Evolutionary conservation across 257 asterid species (phyloP).

Genomic region (Verbena officinalis): DNA sequence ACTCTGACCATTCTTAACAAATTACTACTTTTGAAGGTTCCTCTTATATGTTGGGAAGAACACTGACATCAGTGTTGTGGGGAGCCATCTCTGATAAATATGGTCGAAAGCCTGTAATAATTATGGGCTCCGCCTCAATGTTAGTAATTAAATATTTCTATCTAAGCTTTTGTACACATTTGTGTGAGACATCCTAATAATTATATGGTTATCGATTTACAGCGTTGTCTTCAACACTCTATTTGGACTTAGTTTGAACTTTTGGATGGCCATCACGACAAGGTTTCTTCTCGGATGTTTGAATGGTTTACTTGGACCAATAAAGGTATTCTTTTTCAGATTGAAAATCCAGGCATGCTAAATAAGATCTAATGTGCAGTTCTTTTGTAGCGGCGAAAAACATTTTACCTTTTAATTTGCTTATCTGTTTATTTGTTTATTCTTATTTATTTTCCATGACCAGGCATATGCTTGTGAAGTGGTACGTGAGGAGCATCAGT

Average conservation of each 20-base stretch:
- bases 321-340: conserved; percentile 48
- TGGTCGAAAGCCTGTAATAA: conserved; percentile 74
- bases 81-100: conserved; percentile 67
- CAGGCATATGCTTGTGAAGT: conserved; percentile 91
- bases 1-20: not conserved
- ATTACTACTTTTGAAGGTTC: conserved; percentile 47
- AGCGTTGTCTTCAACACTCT: conserved; percentile 81
- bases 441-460: conserved; percentile 13
- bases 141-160: conserved; percentile 34
- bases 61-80: conserved; percentile 70
- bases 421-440: not conserved
- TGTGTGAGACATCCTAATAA: conserved; percentile 7
- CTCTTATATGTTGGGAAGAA: conserved; percentile 77
- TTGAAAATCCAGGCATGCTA: too few species aligned
- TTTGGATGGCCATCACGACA: conserved; percentile 73
- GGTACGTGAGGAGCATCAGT: conserved; percentile 76
- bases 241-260: conserved; percentile 76
- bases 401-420: not conserved
- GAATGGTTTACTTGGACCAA: conserved; percentile 83
- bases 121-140: conserved; percentile 65
- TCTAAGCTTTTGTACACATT: conserved; percentile 3
- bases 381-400: too few species aligned
- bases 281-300: conserved; percentile 84
- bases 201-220: conserved; percentile 29
- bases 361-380: too few species aligned